A percentile compares a stretch with the other conserved stretches of the same genome.
phyloP scores from a whole-genome alignment of 805 yeast species.

The Blastobotrys muscicola region DNA sequence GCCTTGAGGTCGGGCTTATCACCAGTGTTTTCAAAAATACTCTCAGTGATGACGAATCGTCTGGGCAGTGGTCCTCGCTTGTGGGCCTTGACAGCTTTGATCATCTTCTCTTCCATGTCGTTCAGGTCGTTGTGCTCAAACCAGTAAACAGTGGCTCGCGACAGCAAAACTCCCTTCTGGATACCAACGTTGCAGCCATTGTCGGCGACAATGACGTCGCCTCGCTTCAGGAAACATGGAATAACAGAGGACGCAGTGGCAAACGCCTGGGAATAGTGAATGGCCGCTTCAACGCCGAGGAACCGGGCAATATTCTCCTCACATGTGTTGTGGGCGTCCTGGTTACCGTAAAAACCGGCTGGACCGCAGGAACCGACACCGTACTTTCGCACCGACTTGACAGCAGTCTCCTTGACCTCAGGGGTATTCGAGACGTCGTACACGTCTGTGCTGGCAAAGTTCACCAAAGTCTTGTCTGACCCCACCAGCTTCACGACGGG shows the following conservation, averaged over 20 bases:
- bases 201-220: conserved; percentile 87
- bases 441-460: conserved; percentile 66
- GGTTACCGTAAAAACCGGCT: conserved; percentile 93
- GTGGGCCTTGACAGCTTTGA: conserved; percentile 45
- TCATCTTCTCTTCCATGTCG: conserved; percentile 62
- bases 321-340: conserved; percentile 75
- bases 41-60: conserved; percentile 87
- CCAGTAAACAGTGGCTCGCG: conserved; percentile 80
- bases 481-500: conserved; percentile 25
- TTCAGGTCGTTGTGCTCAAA: conserved; percentile 82
- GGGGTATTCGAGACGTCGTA: conserved; percentile 48
- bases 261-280: conserved; percentile 88
- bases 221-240: conserved; percentile 91
- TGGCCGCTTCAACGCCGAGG: conserved; percentile 67
- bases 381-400: conserved; percentile 47
- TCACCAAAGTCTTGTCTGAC: conserved; percentile 37
- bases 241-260: conserved; percentile 79
- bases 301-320: conserved; percentile 68
- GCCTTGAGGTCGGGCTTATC: conserved; percentile 63
- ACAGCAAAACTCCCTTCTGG: conserved; percentile 80
- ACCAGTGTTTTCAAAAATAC: conserved; percentile 72
- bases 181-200: conserved; percentile 62
- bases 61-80: conserved; percentile 70
- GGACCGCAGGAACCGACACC: conserved; percentile 99
- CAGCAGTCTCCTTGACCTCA: conserved; percentile 43